A percentile compares a stretch with the other conserved stretches of the same genome.
phyloP scores from a whole-genome alignment of 2,329 filamentous ascomycete genomes.

The Drechslera avenae region DNA sequence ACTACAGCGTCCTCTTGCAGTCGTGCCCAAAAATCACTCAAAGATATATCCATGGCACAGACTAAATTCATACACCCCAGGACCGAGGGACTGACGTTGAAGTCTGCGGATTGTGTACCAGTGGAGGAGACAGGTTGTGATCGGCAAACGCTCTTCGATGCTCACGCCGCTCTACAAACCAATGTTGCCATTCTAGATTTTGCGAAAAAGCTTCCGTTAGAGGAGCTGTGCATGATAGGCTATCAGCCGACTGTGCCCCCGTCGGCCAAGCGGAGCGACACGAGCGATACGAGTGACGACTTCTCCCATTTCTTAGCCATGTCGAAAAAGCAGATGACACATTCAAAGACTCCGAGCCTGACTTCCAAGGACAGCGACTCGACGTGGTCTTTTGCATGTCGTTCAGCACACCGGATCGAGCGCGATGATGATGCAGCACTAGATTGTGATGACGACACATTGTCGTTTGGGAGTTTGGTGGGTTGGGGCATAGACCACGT shows the following conservation, averaged over 20 bases:
- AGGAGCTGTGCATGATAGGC: constrained; percentile 1
- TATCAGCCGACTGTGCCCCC: not conserved
- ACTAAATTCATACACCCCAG: too few species aligned
- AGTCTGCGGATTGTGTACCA: not conserved
- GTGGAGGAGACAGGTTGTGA: not conserved
- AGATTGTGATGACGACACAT: not conserved
- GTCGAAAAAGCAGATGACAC: not conserved
- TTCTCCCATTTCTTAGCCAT: too few species aligned
- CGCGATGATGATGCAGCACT: too few species aligned
- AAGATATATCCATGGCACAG: too few species aligned
- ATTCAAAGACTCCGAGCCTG: too few species aligned
- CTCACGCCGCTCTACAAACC: constrained; percentile 2
- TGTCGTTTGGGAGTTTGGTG: not conserved
- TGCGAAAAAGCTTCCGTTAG: constrained; percentile 3
- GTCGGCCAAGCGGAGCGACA: too few species aligned
- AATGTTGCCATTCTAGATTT: constrained; percentile 12
- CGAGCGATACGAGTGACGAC: too few species aligned
- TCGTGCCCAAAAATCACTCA: too few species aligned
- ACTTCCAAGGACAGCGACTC: not conserved
- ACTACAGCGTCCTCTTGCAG: not conserved
- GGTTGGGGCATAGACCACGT: not conserved
- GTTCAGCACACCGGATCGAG: too few species aligned
- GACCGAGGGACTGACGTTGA: too few species aligned
- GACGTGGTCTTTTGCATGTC: not conserved
- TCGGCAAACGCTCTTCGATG: not conserved